Evolutionary conservation across 2,329 filamentous ascomycete genomes (phyloP), one percentile per base, ranked within the genome.

Genomic region (Xylaria sp.): DNA sequence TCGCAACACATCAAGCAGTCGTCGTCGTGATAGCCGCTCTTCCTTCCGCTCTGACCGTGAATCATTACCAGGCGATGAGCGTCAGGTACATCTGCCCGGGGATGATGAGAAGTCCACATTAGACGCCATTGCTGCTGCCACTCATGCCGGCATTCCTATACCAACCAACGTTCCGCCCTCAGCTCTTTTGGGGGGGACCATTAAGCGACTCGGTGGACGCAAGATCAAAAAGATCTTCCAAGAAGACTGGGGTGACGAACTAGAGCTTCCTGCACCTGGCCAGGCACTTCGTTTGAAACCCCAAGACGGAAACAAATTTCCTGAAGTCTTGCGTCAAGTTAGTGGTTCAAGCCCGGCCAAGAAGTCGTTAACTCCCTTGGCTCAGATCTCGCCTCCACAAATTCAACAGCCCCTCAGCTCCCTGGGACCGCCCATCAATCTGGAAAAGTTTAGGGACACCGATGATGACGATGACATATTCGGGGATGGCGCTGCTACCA

Each of bases 91-190:
- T 74, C 83, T 98, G 36, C 90, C 93, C 2, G 92, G 91, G 58
- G 92, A 96, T 78, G 94, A 98, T 79, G 93, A 97, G 76, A 87
- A 89, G 71, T 93, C 93, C 0, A 97, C 92, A 10, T 83, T 91
- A 74, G 92, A 97, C 78, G 94, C 96, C 69, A 95, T 99, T 75
- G 89, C 92, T 28, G 92, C 94, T 7, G 95, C 94, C 41, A 92
- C 94, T 77, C 91, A 90, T 78, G 94, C 94, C 31, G 96, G 96
- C 74, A 97, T 99, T 72, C 95, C 96, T 7, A 89, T 98, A 65
- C 96, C 96, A 33, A 85, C 89, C 61, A 94, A 94, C 78, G 90
- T 98, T 39, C 94, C 95, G 1, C 89, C 92, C 36, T 97, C 95
- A 23, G 96, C 96, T 36, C 84, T 99, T 51, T 88, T 96, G 79